Evolutionary conservation across 495 filamentous ascomycete genomes (phyloP).

Genomic region (Stereocaulon alpinum): DNA sequence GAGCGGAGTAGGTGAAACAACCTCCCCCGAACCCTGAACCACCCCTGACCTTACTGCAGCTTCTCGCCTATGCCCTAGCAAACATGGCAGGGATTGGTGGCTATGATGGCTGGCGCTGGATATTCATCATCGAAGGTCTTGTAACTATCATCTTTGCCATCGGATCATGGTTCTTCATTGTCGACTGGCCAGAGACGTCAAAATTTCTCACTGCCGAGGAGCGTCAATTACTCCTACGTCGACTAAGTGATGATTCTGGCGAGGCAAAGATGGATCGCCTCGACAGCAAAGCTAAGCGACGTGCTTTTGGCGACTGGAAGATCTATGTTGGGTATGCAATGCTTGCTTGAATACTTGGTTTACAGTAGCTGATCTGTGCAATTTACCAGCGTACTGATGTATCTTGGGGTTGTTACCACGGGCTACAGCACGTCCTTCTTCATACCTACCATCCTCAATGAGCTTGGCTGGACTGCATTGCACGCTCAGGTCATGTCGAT

Average conservation of each 20-base stretch:
- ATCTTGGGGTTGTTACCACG: constrained; percentile 41
- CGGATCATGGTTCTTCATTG: constrained; percentile 41
- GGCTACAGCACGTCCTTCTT: constrained; percentile 44
- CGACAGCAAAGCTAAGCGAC: constrained; percentile 35
- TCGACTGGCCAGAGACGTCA: constrained; percentile 45
- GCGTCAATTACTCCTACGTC: constrained; percentile 32
- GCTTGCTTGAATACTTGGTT: not conserved
- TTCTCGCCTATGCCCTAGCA: constrained; percentile 50
- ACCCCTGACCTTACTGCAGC: constrained; percentile 24
- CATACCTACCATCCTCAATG: constrained; percentile 45
- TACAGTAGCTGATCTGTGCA: not conserved
- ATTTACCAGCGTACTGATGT: constrained; percentile 33
- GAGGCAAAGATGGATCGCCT: constrained; percentile 40
- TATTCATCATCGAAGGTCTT: constrained; percentile 58
- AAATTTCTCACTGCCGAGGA: constrained; percentile 41
- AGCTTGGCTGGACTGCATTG: constrained; percentile 43
- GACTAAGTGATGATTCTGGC: constrained; percentile 34
- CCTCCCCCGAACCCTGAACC: not conserved
- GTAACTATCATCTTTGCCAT: constrained; percentile 38
- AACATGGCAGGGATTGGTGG: constrained; percentile 44
- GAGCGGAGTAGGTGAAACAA: constrained; percentile 36
- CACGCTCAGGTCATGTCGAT: constrained; percentile 45
- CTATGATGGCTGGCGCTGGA: constrained; percentile 47
- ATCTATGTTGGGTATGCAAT: constrained; percentile 38
- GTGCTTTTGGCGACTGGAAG: constrained; percentile 45